Evolutionary conservation across 306 rosid genomes (phyloP).

Genomic region (Erythrophleum fordii): DNA sequence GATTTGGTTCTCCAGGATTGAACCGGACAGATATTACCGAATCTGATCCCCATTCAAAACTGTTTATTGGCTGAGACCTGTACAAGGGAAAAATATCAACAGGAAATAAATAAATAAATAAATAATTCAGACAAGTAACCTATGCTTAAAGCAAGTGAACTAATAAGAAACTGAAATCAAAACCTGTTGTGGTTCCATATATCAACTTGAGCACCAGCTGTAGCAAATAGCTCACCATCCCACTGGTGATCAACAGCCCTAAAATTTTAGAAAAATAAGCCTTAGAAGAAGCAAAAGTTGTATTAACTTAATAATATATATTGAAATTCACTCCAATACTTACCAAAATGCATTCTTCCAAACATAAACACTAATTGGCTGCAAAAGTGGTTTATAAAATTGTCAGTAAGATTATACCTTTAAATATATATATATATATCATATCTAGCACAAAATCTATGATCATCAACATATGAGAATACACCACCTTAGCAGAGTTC

Average conservation of each 20-base stretch:
- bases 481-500: slow-evolving; percentile 60
- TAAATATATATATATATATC: neutral
- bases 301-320: neutral
- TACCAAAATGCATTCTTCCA: slow-evolving; percentile 90
- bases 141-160: neutral
- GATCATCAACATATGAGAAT: neutral
- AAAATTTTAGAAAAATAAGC: slow-evolving; percentile 29
- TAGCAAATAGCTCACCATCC: slow-evolving; percentile 87
- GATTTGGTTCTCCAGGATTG: slow-evolving; percentile 82
- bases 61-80: slow-evolving; percentile 82
- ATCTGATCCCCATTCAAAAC: slow-evolving; percentile 81
- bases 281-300: neutral
- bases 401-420: slow-evolving; percentile 33
- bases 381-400: slow-evolving; percentile 38
- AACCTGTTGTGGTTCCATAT: slow-evolving; percentile 95
- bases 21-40: slow-evolving; percentile 77
- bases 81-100: slow-evolving; percentile 27
- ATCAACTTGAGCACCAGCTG: slow-evolving; percentile 89
- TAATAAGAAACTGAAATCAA: slow-evolving; percentile 29
- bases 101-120: neutral
- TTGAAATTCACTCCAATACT: slow-evolving; percentile 40
- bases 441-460: slow-evolving; percentile 24
- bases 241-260: slow-evolving; percentile 96
- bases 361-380: slow-evolving; percentile 73
- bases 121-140: slow-evolving; percentile 27